Conservation (phyloP, 305 asterid species). For the Solanum hybrid region DNA sequence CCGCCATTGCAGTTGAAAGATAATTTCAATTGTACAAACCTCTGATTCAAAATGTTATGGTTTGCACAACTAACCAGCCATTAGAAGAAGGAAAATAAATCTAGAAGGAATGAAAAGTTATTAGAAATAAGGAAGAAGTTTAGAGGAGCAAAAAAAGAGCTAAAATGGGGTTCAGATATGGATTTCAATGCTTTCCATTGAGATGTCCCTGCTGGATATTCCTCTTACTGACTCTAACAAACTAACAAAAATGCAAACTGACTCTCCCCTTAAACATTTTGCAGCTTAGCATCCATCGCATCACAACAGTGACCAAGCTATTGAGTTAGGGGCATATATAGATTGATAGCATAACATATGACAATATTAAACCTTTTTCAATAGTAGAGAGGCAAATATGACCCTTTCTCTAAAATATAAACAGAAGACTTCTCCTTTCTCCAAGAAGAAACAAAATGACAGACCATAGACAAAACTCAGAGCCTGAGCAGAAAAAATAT, state of each 20-base stretch:
- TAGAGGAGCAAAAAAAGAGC: background rate
- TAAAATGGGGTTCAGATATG: background rate
- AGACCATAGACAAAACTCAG: background rate
- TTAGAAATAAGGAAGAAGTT: background rate
- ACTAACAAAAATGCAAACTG: background rate
- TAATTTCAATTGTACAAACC: background rate
- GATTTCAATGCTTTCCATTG: background rate
- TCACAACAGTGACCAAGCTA: background rate
- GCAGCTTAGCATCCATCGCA: background rate
- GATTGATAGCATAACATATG: background rate
- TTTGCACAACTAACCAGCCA: background rate
- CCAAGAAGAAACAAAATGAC: background rate
- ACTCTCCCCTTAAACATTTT: background rate
- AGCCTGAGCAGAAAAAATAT: background rate
- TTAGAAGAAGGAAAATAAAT: background rate
- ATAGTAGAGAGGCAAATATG: background rate
- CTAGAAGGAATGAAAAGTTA: background rate
- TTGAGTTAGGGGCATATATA: background rate
- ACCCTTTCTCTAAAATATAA: background rate
- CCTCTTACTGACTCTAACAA: background rate
- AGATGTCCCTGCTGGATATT: background rate
- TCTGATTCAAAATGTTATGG: background rate
- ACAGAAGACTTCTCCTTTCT: background rate
- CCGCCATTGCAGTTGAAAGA: background rate
- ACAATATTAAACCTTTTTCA: background rate